Conservation (phyloP, 2,329 filamentous ascomycete genomes). For the Coniochaeta sp. region DNA sequence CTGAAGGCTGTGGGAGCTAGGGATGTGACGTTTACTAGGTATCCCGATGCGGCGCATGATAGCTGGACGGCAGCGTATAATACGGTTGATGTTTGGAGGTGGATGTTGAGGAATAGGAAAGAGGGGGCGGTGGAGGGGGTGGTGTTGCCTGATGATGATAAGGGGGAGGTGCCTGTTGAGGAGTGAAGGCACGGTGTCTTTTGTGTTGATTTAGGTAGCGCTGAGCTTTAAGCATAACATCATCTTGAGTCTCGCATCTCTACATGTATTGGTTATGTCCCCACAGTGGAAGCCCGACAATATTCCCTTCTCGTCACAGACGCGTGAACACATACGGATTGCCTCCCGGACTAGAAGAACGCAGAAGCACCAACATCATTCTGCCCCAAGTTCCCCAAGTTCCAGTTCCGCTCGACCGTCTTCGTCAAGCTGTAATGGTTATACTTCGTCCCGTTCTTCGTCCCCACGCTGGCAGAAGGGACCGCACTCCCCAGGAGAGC, state of each 20-base stretch:
- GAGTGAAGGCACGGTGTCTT: neutral
- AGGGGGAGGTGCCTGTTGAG: neutral
- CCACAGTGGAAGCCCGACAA: too few species aligned
- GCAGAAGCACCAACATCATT: constrained; percentile 13
- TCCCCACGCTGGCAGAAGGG: constrained; percentile 14
- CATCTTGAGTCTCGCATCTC: too few species aligned
- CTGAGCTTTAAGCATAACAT: neutral
- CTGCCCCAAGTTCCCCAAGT: constrained; percentile 16
- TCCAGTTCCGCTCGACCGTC: constrained; percentile 22
- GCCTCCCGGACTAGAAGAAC: constrained; percentile 5
- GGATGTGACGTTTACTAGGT: neutral
- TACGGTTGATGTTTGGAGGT: neutral
- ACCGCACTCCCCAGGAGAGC: constrained; percentile 18
- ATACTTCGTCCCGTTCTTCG: constrained; percentile 15
- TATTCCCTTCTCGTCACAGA: too few species aligned
- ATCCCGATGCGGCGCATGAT: neutral
- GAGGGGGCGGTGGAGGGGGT: neutral
- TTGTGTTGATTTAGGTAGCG: neutral
- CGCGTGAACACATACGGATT: too few species aligned
- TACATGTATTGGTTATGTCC: too few species aligned
- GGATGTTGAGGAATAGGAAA: neutral
- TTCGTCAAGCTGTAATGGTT: constrained; percentile 21
- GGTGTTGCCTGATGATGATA: neutral
- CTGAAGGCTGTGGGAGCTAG: neutral
- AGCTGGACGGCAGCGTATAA: neutral